Percentiles rank a stretch among this genome's conserved stretches.
Conservation (phyloP, 768 basidiomycete genomes). For the Lentinula raphanica region DNA sequence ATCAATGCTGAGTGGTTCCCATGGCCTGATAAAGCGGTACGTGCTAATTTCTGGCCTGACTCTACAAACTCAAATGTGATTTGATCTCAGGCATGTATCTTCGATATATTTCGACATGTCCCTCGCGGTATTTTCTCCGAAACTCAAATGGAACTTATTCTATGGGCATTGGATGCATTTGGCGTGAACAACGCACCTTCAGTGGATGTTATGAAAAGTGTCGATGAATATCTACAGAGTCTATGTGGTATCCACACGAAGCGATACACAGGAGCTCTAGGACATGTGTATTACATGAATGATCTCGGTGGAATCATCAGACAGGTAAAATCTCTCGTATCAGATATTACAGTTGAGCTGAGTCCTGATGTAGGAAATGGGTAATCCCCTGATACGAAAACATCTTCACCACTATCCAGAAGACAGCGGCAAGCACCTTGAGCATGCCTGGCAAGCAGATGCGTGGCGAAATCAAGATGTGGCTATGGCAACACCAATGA, state of each 20-base stretch:
- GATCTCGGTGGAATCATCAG: conserved; percentile 2
- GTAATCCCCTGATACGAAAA: conserved; percentile 13
- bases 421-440: conserved; percentile 7
- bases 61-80: too few species aligned
- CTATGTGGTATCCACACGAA: conserved; percentile 25
- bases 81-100: conserved; percentile 3
- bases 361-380: conserved; percentile 16
- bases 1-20: too few species aligned
- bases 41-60: too few species aligned
- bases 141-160: background rate
- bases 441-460: conserved; percentile 13
- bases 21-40: too few species aligned
- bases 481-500: background rate
- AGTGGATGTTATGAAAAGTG: background rate
- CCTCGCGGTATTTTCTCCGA: conserved; percentile 3
- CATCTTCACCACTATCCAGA: conserved; percentile 15
- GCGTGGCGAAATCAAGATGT: background rate
- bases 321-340: background rate
- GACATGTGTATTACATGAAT: conserved; percentile 26
- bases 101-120: conserved; percentile 4
- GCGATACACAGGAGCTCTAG: conserved; percentile 23
- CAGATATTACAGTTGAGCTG: background rate
- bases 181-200: background rate
- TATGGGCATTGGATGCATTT: background rate
- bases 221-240: conserved; percentile 13